Evolutionary conservation across 768 basidiomycete genomes (phyloP).

Genomic region (Hygrocybe punicea): DNA sequence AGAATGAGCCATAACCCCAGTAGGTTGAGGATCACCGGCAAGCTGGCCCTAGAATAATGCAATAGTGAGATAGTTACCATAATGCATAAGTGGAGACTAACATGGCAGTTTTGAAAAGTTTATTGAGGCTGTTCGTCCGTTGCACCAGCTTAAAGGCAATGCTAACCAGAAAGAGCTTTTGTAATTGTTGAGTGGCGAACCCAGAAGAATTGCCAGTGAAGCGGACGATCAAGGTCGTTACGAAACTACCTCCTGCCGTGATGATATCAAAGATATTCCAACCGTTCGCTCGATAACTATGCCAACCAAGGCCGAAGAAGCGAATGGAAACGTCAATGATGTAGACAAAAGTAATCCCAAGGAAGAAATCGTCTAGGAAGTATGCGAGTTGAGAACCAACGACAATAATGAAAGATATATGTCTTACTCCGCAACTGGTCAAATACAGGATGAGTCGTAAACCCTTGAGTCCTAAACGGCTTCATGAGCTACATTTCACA

Average conservation of each 20-base stretch:
- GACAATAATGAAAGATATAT: neutral
- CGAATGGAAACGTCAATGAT: slow-evolving; percentile 73
- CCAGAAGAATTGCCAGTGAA: slow-evolving; percentile 49
- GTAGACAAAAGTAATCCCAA: slow-evolving; percentile 69
- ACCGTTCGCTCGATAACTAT: slow-evolving; percentile 80
- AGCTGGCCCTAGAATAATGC: slow-evolving; percentile 58
- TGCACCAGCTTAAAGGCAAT: slow-evolving; percentile 95
- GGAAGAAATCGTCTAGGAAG: slow-evolving; percentile 68
- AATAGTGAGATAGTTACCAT: neutral
- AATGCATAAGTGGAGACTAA: slow-evolving; percentile 47
- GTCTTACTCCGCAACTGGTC: slow-evolving; percentile 63
- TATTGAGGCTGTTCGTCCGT: slow-evolving; percentile 80
- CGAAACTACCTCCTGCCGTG: slow-evolving; percentile 75
- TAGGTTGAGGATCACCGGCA: slow-evolving; percentile 82
- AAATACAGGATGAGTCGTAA: slow-evolving; percentile 46
- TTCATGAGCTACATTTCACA: slow-evolving; percentile 5
- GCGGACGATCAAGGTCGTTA: slow-evolving; percentile 73
- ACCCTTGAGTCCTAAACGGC: slow-evolving; percentile 70
- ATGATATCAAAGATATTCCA: slow-evolving; percentile 93
- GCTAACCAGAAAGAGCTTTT: slow-evolving; percentile 89
- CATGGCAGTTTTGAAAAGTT: slow-evolving; percentile 95
- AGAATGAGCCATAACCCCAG: slow-evolving; percentile 84
- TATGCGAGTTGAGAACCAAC: neutral
- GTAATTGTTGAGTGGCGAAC: slow-evolving; percentile 60
- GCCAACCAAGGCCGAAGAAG: slow-evolving; percentile 80